A percentile compares a stretch with the other conserved stretches of the same genome.
phyloP scores from a whole-genome alignment of 2,329 filamentous ascomycete genomes.

The Aspergillus vadensis region DNA sequence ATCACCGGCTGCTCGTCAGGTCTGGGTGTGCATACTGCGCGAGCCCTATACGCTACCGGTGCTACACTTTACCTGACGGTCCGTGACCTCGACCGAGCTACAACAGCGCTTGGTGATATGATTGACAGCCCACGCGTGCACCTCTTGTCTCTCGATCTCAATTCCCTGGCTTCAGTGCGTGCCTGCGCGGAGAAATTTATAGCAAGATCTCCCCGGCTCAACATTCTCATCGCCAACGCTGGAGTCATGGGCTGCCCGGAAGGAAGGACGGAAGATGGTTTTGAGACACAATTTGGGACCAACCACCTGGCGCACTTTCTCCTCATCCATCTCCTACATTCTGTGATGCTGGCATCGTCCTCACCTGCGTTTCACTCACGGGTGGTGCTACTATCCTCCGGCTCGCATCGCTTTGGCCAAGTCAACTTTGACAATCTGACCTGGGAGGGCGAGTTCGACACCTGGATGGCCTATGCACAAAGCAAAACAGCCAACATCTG shows the following conservation, averaged over 20 bases:
- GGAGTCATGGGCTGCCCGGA: constrained; percentile 44
- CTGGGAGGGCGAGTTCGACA: constrained; percentile 39
- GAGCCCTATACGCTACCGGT: constrained; percentile 43
- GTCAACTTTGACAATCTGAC: constrained; percentile 45
- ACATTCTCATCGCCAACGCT: constrained; percentile 46
- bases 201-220: constrained; percentile 14
- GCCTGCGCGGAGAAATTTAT: constrained; percentile 15
- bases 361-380: constrained; percentile 48
- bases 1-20: constrained; percentile 35
- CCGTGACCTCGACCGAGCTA: constrained; percentile 38
- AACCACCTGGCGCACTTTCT: constrained; percentile 59
- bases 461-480: constrained; percentile 49
- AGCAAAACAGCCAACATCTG: constrained; percentile 56
- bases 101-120: constrained; percentile 28
- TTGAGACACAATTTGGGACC: constrained; percentile 55
- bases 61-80: constrained; percentile 42
- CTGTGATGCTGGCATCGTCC: constrained; percentile 17
- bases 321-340: constrained; percentile 53
- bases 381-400: constrained; percentile 51
- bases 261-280: constrained; percentile 41
- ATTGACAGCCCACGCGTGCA: constrained; percentile 16
- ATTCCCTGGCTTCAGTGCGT: constrained; percentile 8
- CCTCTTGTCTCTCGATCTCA: constrained; percentile 23
- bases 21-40: constrained; percentile 49
- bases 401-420: constrained; percentile 43